A percentile compares a stretch with the other conserved stretches of the same genome.
Conservation (phyloP, 345 rosid species). For the Psidium guajava region DNA sequence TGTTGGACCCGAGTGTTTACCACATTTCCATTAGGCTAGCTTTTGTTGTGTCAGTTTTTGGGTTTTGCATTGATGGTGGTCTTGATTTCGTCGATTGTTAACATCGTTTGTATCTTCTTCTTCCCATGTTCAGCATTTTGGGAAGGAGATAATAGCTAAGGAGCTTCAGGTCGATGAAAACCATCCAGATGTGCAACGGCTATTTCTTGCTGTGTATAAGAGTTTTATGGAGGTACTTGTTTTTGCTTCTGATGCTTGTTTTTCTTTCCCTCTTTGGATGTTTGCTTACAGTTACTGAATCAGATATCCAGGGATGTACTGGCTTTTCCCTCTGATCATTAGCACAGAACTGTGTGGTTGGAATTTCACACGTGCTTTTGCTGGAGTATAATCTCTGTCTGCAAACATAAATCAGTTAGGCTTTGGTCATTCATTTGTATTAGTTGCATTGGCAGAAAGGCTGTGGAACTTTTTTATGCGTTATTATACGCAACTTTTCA, state of each 20-base stretch:
- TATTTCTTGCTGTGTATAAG: constrained; percentile 77
- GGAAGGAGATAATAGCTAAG: constrained; percentile 87
- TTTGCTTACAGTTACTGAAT: not conserved
- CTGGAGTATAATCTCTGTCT: too few relatives aligned
- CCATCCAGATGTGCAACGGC: constrained; percentile 66
- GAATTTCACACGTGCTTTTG: not conserved
- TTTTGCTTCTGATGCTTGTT: not conserved
- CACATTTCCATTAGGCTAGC: not conserved
- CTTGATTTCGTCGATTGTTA: not conserved
- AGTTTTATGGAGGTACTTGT: constrained; percentile 76
- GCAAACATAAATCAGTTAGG: not conserved
- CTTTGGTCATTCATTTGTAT: not conserved
- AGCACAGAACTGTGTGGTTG: constrained; percentile 22
- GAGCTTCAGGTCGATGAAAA: constrained; percentile 68
- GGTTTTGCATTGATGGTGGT: not conserved
- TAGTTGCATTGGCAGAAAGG: not conserved
- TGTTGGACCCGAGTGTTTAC: not conserved
- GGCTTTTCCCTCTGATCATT: not conserved
- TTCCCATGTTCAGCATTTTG: constrained; percentile 57
- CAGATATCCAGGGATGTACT: not conserved
- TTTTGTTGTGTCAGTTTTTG: not conserved
- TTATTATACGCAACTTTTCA: not conserved
- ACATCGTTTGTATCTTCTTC: not conserved
- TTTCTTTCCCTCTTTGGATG: not conserved
- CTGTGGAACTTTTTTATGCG: not conserved